These are phyloP conservation scores for Starmerella bombicola DNA, from an alignment of 805 yeast genomes.

Conservation along the genomic window DNA sequence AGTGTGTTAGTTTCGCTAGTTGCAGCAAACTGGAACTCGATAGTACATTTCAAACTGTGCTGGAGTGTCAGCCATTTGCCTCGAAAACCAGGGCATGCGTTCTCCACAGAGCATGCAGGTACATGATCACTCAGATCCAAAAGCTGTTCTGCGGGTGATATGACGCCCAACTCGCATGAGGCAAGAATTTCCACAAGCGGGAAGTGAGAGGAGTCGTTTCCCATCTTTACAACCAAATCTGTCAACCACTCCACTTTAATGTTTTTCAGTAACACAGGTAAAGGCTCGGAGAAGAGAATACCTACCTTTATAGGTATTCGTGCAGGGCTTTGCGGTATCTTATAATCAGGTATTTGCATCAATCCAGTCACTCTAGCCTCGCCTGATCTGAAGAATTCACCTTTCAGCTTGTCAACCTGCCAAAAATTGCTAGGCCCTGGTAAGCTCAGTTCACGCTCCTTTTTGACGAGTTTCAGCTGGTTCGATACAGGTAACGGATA, in stretches of 20 bases:
- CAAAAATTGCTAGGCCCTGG: neutral
- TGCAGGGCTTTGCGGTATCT: slow-evolving; percentile 7
- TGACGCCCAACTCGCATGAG: neutral
- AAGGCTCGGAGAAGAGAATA: slow-evolving; percentile 7
- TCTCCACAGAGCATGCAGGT: slow-evolving; percentile 1
- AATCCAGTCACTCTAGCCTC: slow-evolving; percentile 1
- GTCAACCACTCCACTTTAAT: slow-evolving; percentile 7
- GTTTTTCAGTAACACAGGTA: slow-evolving; percentile 1
- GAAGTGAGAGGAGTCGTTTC: slow-evolving; percentile 1
- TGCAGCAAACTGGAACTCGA: slow-evolving; percentile 3
- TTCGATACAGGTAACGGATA: slow-evolving; percentile 1
- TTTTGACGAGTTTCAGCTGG: neutral
- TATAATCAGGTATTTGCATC: slow-evolving; percentile 7
- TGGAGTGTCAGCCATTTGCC: slow-evolving; percentile 14
- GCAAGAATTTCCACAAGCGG: slow-evolving; percentile 1
- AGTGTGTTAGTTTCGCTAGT: neutral
- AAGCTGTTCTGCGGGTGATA: neutral
- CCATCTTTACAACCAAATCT: slow-evolving; percentile 1
- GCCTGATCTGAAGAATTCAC: neutral
- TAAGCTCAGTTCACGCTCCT: neutral
- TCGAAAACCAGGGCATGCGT: slow-evolving; percentile 12
- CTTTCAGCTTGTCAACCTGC: too few relatives aligned
- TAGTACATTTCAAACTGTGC: slow-evolving; percentile 4
- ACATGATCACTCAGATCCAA: slow-evolving; percentile 9
- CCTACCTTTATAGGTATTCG: slow-evolving; percentile 6